Evolutionary conservation across 306 rosid species (phyloP), one percentile per base, ranked within the genome.

Genomic region (Acacia confusa): DNA sequence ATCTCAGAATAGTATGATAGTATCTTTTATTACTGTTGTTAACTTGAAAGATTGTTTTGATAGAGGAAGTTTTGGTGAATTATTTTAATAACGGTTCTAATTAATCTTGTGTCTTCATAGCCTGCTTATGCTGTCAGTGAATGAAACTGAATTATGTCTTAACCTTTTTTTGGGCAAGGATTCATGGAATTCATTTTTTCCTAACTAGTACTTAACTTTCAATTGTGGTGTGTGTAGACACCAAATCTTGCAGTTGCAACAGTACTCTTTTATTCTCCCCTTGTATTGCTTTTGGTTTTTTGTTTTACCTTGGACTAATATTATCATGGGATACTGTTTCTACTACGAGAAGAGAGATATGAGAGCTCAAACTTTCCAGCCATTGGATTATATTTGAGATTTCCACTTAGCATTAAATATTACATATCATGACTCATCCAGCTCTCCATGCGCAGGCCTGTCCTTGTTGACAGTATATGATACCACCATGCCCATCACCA

Each of bases 231-330:
- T 74, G 11, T 27, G 28, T 24, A 3, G 58, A 38, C 70, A 61
- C 43, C 66, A 47, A 68, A 32, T 77, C 71, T 78, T 28, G 70
- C 70, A 34, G 70, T 78, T 28, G 70, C 70, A 34, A 60, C 64
- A 28, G n/a, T 53, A 38, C 76, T 43, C 19, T 48, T 81, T 14
- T 43, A 17, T 78, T 73, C 50, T 19, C 78, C 60, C 55, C 45
- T 44, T 78, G 74, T 47, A 58, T 74, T 79, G 57, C 65, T 79
- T 79, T 32, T 52, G 47, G 45, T 32, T 7, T 73, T 1, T 66
- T 30, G 15, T 14, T 16, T 28, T 78, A 47, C 40, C 55, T 64
- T 44, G 55, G 63, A 57, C 41, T 16, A 41, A 74, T 67, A 67
- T 68, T n/a, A 12, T 22, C 47, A 44, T 55, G 32, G 34, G 52